These are phyloP conservation scores for Plasmodium fragile DNA, from an alignment of 169 alveolate species.

Conservation along the genomic window DNA sequence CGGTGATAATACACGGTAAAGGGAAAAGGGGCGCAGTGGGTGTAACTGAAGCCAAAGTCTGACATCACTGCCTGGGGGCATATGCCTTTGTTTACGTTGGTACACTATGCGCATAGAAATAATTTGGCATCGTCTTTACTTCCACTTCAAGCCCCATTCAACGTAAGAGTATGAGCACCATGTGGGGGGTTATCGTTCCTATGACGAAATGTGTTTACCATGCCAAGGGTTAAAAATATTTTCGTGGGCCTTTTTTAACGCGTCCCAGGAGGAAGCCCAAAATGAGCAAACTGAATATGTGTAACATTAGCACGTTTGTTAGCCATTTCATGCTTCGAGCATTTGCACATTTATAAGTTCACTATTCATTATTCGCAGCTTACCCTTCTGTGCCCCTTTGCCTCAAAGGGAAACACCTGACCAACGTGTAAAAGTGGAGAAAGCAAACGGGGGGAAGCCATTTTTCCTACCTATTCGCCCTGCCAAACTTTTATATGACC, in stretches of 20 bases:
- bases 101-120: background rate
- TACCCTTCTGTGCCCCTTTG: background rate
- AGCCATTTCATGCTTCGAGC: background rate
- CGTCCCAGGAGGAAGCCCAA: background rate
- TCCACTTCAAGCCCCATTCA: background rate
- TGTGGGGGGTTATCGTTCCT: background rate
- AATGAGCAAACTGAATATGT: background rate
- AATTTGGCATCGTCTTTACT: background rate
- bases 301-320: background rate
- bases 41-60: background rate
- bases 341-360: background rate
- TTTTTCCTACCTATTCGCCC: background rate
- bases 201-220: background rate
- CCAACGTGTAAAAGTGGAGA: background rate
- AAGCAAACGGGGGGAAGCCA: background rate
- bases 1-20: background rate
- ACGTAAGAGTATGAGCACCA: background rate
- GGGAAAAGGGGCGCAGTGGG: background rate
- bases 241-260: background rate
- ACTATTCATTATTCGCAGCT: background rate
- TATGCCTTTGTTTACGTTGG: background rate
- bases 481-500: background rate
- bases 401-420: background rate
- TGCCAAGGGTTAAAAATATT: background rate
- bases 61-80: background rate